phyloP scores from a whole-genome alignment of 2,329 filamentous ascomycete genomes.

The Trichoderma simmonsii region DNA sequence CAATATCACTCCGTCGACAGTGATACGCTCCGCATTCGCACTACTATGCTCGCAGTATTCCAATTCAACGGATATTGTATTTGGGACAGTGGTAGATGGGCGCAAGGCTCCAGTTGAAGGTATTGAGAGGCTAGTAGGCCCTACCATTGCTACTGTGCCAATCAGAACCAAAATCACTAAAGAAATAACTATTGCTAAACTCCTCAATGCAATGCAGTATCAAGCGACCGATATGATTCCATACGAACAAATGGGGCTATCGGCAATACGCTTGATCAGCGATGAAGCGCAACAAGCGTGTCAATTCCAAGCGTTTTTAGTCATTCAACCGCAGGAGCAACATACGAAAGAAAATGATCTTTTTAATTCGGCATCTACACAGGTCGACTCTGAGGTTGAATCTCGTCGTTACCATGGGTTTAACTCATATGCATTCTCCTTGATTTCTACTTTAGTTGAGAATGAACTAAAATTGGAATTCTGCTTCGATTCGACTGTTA shows the following conservation, averaged over 20 bases:
- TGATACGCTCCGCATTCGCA: neutral
- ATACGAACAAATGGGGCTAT: conserved; percentile 14
- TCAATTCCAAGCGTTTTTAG: conserved; percentile 8
- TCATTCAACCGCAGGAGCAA: conserved; percentile 3
- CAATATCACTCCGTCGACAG: conserved; percentile 1
- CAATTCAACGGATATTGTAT: conserved; percentile 7
- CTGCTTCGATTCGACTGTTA: neutral
- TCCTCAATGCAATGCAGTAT: neutral
- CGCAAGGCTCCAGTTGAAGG: conserved; percentile 9
- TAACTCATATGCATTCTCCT: neutral
- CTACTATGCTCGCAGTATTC: conserved; percentile 3
- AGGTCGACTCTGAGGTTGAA: neutral
- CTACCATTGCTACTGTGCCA: conserved; percentile 11
- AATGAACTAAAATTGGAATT: neutral
- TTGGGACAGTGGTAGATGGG: conserved; percentile 7
- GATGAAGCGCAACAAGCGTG: conserved; percentile 6
- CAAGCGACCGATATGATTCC: conserved; percentile 9
- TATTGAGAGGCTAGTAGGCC: conserved; percentile 3
- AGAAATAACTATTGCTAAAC: neutral
- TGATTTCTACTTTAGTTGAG: neutral
- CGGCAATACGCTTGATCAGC: neutral
- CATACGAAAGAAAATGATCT: neutral
- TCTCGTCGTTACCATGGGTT: neutral
- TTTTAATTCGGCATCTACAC: neutral
- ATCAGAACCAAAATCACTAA: neutral